A percentile compares a stretch with the other conserved stretches of the same genome.
These are phyloP conservation scores for Globisporangium abappressorium DNA, from an alignment of 352 stramenopile genomes.

Conservation along the genomic window DNA sequence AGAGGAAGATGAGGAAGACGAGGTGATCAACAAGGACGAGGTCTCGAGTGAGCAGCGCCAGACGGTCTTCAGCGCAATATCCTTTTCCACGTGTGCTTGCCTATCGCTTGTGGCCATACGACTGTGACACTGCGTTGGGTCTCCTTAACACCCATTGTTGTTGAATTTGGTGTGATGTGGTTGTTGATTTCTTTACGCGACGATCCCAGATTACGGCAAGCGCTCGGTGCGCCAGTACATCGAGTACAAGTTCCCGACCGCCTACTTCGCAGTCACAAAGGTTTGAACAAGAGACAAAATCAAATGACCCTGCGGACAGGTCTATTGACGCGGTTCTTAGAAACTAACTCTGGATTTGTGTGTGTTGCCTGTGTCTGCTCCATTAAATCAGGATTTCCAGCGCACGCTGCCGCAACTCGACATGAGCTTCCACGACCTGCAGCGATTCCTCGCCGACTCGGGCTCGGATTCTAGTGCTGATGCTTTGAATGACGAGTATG, in stretches of 20 bases:
- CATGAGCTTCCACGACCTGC: constrained; percentile 36
- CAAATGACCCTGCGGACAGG: neutral
- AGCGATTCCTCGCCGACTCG: constrained; percentile 26
- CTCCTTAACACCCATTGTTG: constrained; percentile 22
- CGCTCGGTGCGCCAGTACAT: constrained; percentile 66
- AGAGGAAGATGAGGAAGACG: constrained; percentile 18
- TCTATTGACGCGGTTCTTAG: neutral
- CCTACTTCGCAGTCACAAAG: constrained; percentile 60
- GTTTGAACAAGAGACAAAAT: constrained; percentile 19
- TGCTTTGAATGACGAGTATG: constrained; percentile 20
- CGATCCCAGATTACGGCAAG: constrained; percentile 79
- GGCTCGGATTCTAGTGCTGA: neutral
- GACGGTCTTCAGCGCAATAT: constrained; percentile 83
- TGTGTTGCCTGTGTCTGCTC: neutral
- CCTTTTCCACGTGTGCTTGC: constrained; percentile 25
- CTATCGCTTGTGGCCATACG: neutral
- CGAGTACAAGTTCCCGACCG: constrained; percentile 70
- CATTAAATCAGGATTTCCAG: constrained; percentile 53
- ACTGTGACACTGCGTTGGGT: neutral
- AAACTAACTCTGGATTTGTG: neutral
- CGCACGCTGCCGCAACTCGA: constrained; percentile 56
- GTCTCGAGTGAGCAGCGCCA: constrained; percentile 36
- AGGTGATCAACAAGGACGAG: constrained; percentile 20
- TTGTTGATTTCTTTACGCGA: constrained; percentile 40
- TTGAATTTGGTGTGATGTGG: neutral